Conservation (phyloP, 2,329 filamentous ascomycete species). For the Epichloe typhina region DNA sequence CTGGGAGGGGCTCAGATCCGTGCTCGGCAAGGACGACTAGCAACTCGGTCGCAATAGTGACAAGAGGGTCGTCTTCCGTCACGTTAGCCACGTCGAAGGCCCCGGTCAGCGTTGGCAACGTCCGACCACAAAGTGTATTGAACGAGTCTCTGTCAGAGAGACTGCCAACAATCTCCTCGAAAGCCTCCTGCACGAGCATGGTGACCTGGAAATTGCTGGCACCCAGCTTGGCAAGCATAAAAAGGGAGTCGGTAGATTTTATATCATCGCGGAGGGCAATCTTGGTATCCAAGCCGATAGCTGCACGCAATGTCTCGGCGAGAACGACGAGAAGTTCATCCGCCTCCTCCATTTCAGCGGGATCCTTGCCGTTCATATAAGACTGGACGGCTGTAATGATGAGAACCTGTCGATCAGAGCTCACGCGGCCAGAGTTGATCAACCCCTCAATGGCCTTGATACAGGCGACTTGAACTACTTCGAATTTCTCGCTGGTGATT, state of each 20-base stretch:
- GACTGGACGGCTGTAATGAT: slow-evolving; percentile 51
- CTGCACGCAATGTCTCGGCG: slow-evolving; percentile 71
- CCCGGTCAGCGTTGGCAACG: slow-evolving; percentile 74
- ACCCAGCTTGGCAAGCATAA: slow-evolving; percentile 77
- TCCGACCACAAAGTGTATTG: slow-evolving; percentile 66
- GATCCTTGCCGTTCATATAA: slow-evolving; percentile 69
- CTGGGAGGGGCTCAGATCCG: slow-evolving; percentile 71
- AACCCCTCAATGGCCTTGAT: slow-evolving; percentile 71
- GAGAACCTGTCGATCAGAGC: slow-evolving; percentile 42
- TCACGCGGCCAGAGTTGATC: slow-evolving; percentile 38
- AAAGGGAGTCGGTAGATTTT: slow-evolving; percentile 69
- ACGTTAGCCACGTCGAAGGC: slow-evolving; percentile 81
- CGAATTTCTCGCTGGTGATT: slow-evolving; percentile 62
- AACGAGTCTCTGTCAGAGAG: slow-evolving; percentile 60
- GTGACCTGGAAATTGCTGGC: slow-evolving; percentile 85
- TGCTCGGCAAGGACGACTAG: slow-evolving; percentile 70
- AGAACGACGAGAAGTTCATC: slow-evolving; percentile 88
- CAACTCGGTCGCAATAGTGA: slow-evolving; percentile 78
- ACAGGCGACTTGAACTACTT: slow-evolving; percentile 85
- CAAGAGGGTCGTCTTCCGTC: slow-evolving; percentile 72
- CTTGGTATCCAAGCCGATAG: slow-evolving; percentile 65
- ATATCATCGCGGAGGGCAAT: slow-evolving; percentile 61
- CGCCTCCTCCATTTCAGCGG: slow-evolving; percentile 71
- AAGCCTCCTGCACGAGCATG: slow-evolving; percentile 76
- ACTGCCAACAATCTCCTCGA: slow-evolving; percentile 69